Base-by-base conservation (phyloP, 2,329 filamentous ascomycete species). In the Xylaria sp. region DNA sequence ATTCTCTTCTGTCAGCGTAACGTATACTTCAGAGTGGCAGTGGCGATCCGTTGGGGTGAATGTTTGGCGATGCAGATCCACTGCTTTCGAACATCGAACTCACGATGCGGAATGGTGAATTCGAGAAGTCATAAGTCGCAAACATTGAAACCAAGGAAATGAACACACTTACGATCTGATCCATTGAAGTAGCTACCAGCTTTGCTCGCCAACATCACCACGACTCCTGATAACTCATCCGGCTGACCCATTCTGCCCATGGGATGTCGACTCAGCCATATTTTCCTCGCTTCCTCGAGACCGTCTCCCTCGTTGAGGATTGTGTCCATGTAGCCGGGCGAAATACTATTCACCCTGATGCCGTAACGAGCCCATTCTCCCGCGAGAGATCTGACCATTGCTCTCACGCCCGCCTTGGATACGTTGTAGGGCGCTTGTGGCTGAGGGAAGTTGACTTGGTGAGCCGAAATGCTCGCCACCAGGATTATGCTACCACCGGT, bases 321-420 rank as follows among this genome's bases (percentile, higher is more conserved):
- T 0, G 88, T 91, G 67, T 90, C 88, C 84, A 91, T 90, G 66
- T 92, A 92, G 0, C 89, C 89, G 0, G 89, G 89, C 46, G 80
- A 85, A 50, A 92, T 79, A 16, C 79, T 83, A 66, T 92, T 92
- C 4, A 89, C 85, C 2, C 86, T 75, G 61, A 92, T 89, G 0
- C 89, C 89, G 69, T 87, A 80, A 1, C 77, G 74, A 0, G 85
- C 86, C 89, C 88, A 92, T 72, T 92, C 89, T 0, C 85, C 87
- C 0, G 88, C 89, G 13, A 92, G 73, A 42, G 79, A 85, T 63
- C 80, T 83, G 54, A 83, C 85, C 65, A 91, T 71, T 54, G 83
- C 81, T 35, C 88, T 66, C 1, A 92, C 72, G 0, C 83, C 87
- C 0, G 86, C 83, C 71, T 92, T 92, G 63, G 80, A 84, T 1